Evolutionary conservation across 169 alveolate species (phyloP).

Genomic region (Cryptosporidium muris): DNA sequence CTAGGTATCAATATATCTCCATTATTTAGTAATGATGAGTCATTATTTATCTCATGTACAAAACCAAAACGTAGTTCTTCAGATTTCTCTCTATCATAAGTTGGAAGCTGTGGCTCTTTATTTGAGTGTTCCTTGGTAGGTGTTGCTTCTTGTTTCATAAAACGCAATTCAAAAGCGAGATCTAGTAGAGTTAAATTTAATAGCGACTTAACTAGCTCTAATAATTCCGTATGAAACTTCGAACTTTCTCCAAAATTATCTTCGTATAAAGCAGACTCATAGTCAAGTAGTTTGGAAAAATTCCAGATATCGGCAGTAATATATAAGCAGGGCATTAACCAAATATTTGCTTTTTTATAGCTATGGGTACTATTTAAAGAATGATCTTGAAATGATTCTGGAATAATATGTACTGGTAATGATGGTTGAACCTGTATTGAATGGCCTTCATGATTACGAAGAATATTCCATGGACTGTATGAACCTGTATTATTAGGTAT

Average conservation of each 20-base stretch:
- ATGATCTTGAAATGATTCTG: slow-evolving; percentile 1
- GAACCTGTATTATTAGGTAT: neutral
- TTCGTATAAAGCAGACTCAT: neutral
- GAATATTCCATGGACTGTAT: slow-evolving; percentile 17
- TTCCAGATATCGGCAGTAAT: slow-evolving; percentile 23
- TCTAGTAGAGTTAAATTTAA: slow-evolving; percentile 27
- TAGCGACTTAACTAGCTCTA: slow-evolving; percentile 1
- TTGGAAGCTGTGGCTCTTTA: too few species aligned
- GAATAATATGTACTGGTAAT: neutral
- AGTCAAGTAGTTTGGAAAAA: neutral
- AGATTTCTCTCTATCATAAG: too few species aligned
- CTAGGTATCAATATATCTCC: neutral
- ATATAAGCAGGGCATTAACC: slow-evolving; percentile 51
- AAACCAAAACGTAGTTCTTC: neutral
- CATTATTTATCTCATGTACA: neutral
- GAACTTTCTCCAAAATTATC: neutral
- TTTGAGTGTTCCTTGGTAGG: slow-evolving; percentile 15
- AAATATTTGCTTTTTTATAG: neutral
- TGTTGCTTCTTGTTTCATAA: neutral
- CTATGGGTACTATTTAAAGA: neutral
- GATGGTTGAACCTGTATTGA: slow-evolving; percentile 10
- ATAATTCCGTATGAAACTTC: neutral
- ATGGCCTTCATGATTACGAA: slow-evolving; percentile 11
- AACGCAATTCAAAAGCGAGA: neutral
- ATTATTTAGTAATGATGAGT: neutral